These are phyloP conservation scores for Globisporangium nodosum DNA, from an alignment of 352 stramenopile species.

Conservation along the genomic window DNA sequence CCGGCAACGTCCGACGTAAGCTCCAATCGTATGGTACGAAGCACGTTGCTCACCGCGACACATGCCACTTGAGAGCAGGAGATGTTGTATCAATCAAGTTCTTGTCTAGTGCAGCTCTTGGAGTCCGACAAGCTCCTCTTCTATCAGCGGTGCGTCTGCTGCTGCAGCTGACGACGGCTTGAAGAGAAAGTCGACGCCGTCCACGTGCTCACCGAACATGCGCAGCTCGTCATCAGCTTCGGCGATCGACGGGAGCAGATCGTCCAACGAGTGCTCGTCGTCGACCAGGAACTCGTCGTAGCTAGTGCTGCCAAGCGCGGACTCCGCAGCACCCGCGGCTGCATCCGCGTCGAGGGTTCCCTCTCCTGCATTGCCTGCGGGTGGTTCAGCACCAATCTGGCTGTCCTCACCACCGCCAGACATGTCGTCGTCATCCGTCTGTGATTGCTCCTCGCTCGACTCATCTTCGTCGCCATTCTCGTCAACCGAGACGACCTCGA, in stretches of 20 bases:
- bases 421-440: not conserved
- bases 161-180: not conserved
- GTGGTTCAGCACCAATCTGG: no score
- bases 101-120: no score
- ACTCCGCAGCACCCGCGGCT: no score
- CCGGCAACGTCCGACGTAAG: no score
- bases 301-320: not conserved
- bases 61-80: no score
- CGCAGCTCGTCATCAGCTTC: conserved; percentile 14
- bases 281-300: conserved; percentile 2
- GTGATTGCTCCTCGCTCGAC: conserved; percentile 7
- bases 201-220: conserved; percentile 12
- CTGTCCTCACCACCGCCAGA: not conserved
- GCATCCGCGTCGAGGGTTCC: not conserved
- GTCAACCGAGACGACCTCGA: conserved; percentile 38
- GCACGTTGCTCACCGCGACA: no score
- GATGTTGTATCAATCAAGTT: no score
- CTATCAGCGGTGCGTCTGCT: no score
- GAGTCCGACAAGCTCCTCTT: no score
- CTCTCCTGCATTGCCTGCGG: not conserved
- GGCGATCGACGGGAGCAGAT: conserved; percentile 16
- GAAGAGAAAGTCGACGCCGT: conserved; percentile 11
- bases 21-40: no score
- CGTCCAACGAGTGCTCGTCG: conserved; percentile 12
- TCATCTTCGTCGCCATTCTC: conserved; percentile 1